Percentiles rank a stretch among this genome's conserved stretches.
Conservation (phyloP, 805 yeast genomes). For the Yarrowia divulgata region DNA sequence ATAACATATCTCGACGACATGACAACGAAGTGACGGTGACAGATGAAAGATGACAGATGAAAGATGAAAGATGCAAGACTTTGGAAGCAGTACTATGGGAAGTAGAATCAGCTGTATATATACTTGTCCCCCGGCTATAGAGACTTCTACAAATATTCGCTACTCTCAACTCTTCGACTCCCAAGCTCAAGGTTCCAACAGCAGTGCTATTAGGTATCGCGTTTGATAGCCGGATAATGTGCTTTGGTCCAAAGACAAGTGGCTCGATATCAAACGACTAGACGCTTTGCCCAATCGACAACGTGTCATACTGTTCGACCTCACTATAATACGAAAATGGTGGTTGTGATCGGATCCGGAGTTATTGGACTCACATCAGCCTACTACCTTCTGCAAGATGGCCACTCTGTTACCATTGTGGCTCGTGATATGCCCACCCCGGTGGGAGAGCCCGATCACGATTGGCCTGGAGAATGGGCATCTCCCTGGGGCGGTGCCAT, state of each 20-base stretch:
- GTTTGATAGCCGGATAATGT: constrained; percentile 10
- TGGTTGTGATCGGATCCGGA: constrained; percentile 32
- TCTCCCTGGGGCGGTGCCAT: constrained; percentile 46
- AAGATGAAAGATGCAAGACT: not conserved
- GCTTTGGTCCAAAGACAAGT: not conserved
- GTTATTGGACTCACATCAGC: constrained; percentile 38
- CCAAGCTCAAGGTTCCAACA: constrained; percentile 24
- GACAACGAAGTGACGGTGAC: not conserved
- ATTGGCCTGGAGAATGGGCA: constrained; percentile 44
- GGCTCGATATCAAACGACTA: not conserved
- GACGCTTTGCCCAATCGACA: not conserved
- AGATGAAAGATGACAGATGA: not conserved
- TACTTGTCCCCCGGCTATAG: not conserved
- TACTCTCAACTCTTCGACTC: not conserved
- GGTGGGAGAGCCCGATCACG: constrained; percentile 41
- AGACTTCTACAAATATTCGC: too few relatives aligned
- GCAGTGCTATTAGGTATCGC: constrained; percentile 5
- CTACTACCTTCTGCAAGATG: constrained; percentile 25
- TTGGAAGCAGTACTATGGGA: not conserved
- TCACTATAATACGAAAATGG: not conserved
- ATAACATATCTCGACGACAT: not conserved
- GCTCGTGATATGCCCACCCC: constrained; percentile 43
- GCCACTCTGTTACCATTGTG: constrained; percentile 41
- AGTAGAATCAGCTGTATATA: not conserved
- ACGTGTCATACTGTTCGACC: not conserved